Evolutionary conservation across 805 yeast genomes (phyloP), one percentile per base, ranked within the genome.

Genomic region (Kluyveromyces lactis): DNA sequence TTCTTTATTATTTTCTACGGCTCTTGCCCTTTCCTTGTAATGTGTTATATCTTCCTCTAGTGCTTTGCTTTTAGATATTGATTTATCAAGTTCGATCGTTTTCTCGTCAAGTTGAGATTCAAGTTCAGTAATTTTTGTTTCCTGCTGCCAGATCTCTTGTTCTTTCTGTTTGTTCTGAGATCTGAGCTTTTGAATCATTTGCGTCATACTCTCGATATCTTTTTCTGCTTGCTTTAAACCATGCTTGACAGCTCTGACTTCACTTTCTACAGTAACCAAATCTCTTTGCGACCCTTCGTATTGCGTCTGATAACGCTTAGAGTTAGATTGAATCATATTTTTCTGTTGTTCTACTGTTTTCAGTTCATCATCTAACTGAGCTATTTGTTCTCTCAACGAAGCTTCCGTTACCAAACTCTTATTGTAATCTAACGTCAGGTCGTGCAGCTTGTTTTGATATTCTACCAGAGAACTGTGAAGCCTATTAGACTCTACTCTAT

Each of bases 251-350:
- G 81, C 84, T 15, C 59, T 53, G 38, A 76, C 60, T 44, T 85
- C 86, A 36, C 79, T 69, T 53, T 89, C 95, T 2, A 92, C 89
- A 36, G 75, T 72, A 51, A 86, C 94, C 18, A 87, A 66, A 51
- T 84, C 83, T 42, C 69, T 68, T 49, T 72, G 76, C 55, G 85
- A 82, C 44, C 79, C 82, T 26, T 84, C 89, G 26, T 94, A 77
- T 44, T 95, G 72, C 13, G 67, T 60, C 52, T 78, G 81, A 60
- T 83, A 86, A 24, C 81, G 64, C 28, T 73, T 75, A 16, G 81
- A 63, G 23, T 74, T 70, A 28, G 72, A 68, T 1, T 67, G 55
- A 23, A 86, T 62, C 23, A 85, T 80, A 2, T 55, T 51, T 47
- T 76, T 79, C 50, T 76, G 79, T n/a, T 67, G 55, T 29, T 66